Evolutionary conservation across 768 basidiomycete species (phyloP).

Genomic region (Tephrocybe sp.): DNA sequence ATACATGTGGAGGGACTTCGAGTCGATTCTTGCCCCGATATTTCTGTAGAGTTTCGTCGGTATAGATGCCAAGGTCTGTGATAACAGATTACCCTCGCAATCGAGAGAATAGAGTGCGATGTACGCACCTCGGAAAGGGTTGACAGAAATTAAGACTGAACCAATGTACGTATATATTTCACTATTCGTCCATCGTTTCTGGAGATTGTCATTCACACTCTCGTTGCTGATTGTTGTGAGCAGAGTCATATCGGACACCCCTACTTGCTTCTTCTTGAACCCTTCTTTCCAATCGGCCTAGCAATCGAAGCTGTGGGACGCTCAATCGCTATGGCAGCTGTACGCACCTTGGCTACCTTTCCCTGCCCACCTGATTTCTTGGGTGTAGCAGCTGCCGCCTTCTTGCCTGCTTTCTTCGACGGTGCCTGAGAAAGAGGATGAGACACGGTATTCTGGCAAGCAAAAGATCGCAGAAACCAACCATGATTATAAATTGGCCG

Average conservation of each 20-base stretch:
- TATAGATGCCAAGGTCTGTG: constrained; percentile 95
- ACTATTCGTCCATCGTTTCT: constrained; percentile 91
- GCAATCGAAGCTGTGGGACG: constrained; percentile 8
- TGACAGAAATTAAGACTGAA: constrained; percentile 97
- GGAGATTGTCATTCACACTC: constrained; percentile 94
- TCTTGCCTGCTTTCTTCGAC: constrained; percentile 91
- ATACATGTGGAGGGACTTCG: constrained; percentile 97
- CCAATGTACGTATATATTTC: constrained; percentile 99
- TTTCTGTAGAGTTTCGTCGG: constrained; percentile 77
- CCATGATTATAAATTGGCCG: constrained; percentile 13
- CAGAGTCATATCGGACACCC: constrained; percentile 98
- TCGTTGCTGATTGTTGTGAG: constrained; percentile 97
- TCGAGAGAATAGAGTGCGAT: neutral
- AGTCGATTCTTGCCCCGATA: constrained; percentile 98
- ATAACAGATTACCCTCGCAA: constrained; percentile 11
- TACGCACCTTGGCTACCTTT: constrained; percentile 75
- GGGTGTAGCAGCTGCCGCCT: constrained; percentile 57
- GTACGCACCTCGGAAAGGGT: constrained; percentile 84
- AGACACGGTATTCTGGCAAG: neutral
- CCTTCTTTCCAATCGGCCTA: constrained; percentile 99
- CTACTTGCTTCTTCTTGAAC: constrained; percentile 99
- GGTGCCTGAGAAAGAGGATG: constrained; percentile 51
- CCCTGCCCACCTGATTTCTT: constrained; percentile 58
- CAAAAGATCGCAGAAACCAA: constrained; percentile 1
- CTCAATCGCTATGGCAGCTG: constrained; percentile 8